A percentile compares a stretch with the other conserved stretches of the same genome.
phyloP scores from a whole-genome alignment of 495 filamentous ascomycete species.

The Xylaria grammica region DNA sequence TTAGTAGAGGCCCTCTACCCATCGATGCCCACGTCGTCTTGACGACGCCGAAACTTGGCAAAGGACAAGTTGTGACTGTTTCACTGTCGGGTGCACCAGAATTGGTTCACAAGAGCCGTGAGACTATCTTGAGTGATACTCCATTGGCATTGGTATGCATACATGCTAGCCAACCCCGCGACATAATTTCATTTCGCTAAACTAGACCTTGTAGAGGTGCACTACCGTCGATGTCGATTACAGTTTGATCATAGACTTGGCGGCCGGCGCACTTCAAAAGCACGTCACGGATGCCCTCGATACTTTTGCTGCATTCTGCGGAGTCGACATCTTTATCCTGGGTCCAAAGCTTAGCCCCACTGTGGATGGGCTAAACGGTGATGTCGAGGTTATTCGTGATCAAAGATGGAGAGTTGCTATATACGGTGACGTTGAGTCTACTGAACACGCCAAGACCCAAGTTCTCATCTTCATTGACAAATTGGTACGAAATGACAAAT shows the following conservation, averaged over 20 bases:
- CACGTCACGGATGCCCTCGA: conserved; percentile 83
- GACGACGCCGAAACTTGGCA: conserved; percentile 77
- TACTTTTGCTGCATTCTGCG: conserved; percentile 79
- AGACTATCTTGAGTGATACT: conserved; percentile 82
- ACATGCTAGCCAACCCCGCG: conserved; percentile 23
- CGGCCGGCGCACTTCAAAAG: conserved; percentile 65
- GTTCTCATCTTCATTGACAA: conserved; percentile 97
- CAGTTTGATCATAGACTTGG: conserved; percentile 80
- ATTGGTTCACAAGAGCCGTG: conserved; percentile 80
- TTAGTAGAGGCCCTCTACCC: conserved; percentile 69
- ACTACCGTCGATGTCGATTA: conserved; percentile 91
- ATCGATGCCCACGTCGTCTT: conserved; percentile 83
- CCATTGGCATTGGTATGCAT: conserved; percentile 81
- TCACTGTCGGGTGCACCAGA: conserved; percentile 86
- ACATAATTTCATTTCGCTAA: conserved; percentile 31
- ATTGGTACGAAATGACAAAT: conserved; percentile 66
- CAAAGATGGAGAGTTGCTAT: conserved; percentile 88
- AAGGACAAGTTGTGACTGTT: conserved; percentile 83
- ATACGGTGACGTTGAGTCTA: conserved; percentile 92
- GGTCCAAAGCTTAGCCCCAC: conserved; percentile 76
- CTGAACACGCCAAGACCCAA: conserved; percentile 95
- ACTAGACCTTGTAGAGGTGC: conserved; percentile 68
- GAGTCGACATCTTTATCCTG: conserved; percentile 94
- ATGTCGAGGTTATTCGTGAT: conserved; percentile 61
- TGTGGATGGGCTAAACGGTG: conserved; percentile 64